Evolutionary conservation across 306 rosid genomes (phyloP).

Genomic region (Astragalus glycyphyllos): DNA sequence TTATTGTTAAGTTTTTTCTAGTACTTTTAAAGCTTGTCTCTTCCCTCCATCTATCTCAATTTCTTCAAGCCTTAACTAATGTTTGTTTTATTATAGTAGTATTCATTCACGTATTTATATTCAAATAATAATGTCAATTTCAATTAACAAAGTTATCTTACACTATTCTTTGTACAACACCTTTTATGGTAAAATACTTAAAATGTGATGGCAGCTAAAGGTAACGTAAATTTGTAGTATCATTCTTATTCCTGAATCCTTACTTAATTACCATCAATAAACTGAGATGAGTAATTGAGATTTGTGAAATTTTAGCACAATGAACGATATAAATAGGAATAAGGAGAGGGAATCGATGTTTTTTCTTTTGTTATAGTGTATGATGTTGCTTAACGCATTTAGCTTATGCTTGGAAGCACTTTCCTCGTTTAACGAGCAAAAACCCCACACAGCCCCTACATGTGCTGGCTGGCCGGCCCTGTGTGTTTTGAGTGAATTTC

Average conservation of each 20-base stretch:
- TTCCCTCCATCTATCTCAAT: too few relatives aligned
- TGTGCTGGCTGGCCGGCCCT: constrained; percentile 47
- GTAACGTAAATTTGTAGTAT: constrained; percentile 49
- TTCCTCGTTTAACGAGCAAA: constrained; percentile 53
- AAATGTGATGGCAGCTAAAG: constrained; percentile 50
- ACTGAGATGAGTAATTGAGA: constrained; percentile 53
- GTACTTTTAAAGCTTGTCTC: neutral
- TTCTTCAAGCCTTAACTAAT: constrained; percentile 26
- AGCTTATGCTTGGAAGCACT: constrained; percentile 34
- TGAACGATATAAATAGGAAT: constrained; percentile 63
- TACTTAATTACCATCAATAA: constrained; percentile 6
- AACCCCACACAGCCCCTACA: constrained; percentile 50
- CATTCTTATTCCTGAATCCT: constrained; percentile 51
- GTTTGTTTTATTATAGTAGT: too few relatives aligned
- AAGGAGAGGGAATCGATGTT: constrained; percentile 47
- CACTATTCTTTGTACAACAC: neutral
- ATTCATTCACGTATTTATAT: neutral
- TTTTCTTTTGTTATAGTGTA: neutral
- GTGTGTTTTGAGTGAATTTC: constrained; percentile 53
- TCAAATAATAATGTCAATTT: constrained; percentile 22
- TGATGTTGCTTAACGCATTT: constrained; percentile 84
- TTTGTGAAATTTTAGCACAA: constrained; percentile 82
- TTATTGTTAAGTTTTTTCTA: neutral
- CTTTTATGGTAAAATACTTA: neutral
- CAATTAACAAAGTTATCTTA: constrained; percentile 37